A percentile compares a stretch with the other conserved stretches of the same genome.
Evolutionary conservation across 2,329 filamentous ascomycete species (phyloP).

Genomic region (Furcasterigmium furcatum): DNA sequence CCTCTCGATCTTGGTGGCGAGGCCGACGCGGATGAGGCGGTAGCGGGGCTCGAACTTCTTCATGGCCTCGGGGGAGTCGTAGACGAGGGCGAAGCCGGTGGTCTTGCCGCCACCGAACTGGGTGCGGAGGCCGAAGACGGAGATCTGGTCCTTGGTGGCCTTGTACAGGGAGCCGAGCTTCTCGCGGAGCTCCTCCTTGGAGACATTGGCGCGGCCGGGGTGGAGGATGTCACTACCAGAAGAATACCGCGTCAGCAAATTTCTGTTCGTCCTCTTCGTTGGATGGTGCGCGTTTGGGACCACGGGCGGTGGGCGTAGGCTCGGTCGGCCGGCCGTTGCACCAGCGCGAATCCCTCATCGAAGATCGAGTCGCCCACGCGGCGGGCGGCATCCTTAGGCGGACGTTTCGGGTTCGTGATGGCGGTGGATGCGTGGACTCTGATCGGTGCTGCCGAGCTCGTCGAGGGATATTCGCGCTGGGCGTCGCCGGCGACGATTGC

Average conservation of each 20-base stretch:
- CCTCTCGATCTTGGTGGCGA: slow-evolving; percentile 94
- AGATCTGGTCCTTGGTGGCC: slow-evolving; percentile 95
- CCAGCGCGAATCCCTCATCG: too few species aligned
- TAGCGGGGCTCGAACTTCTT: slow-evolving; percentile 99
- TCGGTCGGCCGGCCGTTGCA: too few species aligned
- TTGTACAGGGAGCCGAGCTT: slow-evolving; percentile 98
- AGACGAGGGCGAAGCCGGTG: slow-evolving; percentile 97
- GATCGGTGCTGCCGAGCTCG: too few species aligned
- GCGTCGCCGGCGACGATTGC: too few species aligned
- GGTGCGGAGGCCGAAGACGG: slow-evolving; percentile 96
- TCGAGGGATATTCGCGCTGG: too few species aligned
- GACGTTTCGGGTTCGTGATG: too few species aligned
- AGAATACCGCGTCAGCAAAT: slow-evolving; percentile 9
- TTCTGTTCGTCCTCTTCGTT: not conserved
- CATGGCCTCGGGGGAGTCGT: slow-evolving; percentile 96
- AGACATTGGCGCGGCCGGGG: slow-evolving; percentile 96
- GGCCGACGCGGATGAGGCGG: slow-evolving; percentile 90
- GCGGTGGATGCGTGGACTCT: too few species aligned
- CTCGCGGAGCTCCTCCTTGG: slow-evolving; percentile 95
- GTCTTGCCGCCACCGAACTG: slow-evolving; percentile 99
- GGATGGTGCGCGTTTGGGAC: not conserved
- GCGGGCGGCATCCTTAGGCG: too few species aligned
- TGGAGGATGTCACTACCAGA: slow-evolving; percentile 90
- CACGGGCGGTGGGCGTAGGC: not conserved
- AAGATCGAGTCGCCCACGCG: too few species aligned